Percentiles rank a stretch among this genome's conserved stretches.
These are phyloP conservation scores for Biscutella laevigata DNA, from an alignment of 441 rosid genomes.

Conservation along the genomic window DNA sequence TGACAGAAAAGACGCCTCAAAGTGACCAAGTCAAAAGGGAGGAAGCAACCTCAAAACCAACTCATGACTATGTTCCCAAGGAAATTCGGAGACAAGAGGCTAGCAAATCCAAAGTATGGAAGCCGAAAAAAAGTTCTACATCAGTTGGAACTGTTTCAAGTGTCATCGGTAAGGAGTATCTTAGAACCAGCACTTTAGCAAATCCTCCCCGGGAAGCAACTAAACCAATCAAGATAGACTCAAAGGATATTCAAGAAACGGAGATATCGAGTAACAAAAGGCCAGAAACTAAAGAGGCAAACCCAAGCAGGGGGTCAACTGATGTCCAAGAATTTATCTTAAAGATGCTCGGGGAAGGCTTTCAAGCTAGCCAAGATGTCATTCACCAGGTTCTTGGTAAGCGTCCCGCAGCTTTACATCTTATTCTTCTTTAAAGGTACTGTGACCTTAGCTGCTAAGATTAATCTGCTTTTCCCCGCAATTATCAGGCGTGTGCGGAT, in stretches of 20 bases:
- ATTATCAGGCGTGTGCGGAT: conserved; percentile 38
- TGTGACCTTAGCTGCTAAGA: conserved; percentile 15
- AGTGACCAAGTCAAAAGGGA: conserved; percentile 18
- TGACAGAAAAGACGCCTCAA: conserved; percentile 21
- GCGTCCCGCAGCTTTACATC: conserved; percentile 9
- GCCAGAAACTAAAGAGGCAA: conserved; percentile 10
- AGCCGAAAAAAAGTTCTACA: conserved; percentile 28
- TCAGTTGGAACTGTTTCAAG: conserved; percentile 45
- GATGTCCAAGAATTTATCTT: conserved; percentile 43
- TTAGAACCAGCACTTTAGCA: conserved; percentile 25
- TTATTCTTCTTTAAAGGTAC: conserved; percentile 3
- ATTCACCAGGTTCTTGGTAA: conserved; percentile 49
- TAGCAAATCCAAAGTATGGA: conserved; percentile 16
- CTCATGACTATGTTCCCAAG: conserved; percentile 8
- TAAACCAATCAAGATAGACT: conserved; percentile 44
- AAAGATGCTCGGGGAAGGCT: conserved; percentile 53
- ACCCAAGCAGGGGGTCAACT: conserved; percentile 14
- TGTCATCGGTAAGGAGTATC: conserved; percentile 42
- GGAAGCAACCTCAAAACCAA: conserved; percentile 20
- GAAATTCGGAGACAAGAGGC: conserved; percentile 15
- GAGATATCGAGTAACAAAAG: conserved; percentile 32
- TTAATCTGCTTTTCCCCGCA: conserved; percentile 9
- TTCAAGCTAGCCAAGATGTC: conserved; percentile 39
- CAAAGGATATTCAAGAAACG: conserved; percentile 33
- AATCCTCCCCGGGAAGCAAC: conserved; percentile 26